These are phyloP conservation scores for Fistulinella cinereoalba DNA, from an alignment of 1,284 basidiomycete species.

Conservation along the genomic window DNA sequence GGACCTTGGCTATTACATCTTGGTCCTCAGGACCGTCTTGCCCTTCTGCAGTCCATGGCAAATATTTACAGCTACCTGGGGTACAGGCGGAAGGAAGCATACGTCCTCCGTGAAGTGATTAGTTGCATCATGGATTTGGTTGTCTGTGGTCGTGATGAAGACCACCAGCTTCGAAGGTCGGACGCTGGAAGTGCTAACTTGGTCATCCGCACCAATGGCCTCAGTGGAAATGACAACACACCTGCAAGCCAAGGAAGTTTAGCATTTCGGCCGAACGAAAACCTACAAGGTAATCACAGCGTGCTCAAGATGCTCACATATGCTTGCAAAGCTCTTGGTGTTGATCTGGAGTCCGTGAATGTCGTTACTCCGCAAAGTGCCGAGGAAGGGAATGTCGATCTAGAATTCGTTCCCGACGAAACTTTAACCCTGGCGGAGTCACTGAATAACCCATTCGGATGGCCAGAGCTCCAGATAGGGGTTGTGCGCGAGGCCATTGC, in stretches of 20 bases:
- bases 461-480: constrained; percentile 91
- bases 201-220: constrained; percentile 36
- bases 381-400: constrained; percentile 8
- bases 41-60: constrained; percentile 65
- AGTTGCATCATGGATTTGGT: constrained; percentile 78
- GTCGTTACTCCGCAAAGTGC: constrained; percentile 37
- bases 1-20: constrained; percentile 86
- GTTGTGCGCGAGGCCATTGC: constrained; percentile 88
- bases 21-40: constrained; percentile 70
- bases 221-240: constrained; percentile 32
- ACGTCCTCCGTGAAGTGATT: constrained; percentile 79
- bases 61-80: constrained; percentile 76
- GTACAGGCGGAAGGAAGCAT: constrained; percentile 82
- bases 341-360: constrained; percentile 69
- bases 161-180: constrained; percentile 39
- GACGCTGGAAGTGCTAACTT: constrained; percentile 45
- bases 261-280: constrained; percentile 69
- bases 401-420: constrained; percentile 28
- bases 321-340: constrained; percentile 73
- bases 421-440: constrained; percentile 25
- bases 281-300: constrained; percentile 74
- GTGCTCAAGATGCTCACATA: constrained; percentile 71
- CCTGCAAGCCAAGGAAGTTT: constrained; percentile 48
- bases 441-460: constrained; percentile 67
- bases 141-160: constrained; percentile 73